phyloP scores from a whole-genome alignment of 2,329 filamentous ascomycete species.

The Sporothrix mexicana region DNA sequence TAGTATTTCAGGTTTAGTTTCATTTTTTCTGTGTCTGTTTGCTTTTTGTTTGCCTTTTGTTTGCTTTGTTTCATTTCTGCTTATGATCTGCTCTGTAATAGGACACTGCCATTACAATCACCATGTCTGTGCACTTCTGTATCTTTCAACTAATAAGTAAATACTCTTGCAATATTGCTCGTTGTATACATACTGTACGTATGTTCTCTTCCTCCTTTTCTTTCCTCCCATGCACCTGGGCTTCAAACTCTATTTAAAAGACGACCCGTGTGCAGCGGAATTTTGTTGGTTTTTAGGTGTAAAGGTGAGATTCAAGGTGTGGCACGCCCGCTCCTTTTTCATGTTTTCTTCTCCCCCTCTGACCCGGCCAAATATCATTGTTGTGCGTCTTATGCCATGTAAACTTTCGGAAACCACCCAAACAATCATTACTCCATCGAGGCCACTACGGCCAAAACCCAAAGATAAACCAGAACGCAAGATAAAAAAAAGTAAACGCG shows the following conservation, averaged over 20 bases:
- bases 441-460: background rate
- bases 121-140: too few relatives aligned
- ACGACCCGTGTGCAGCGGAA: constrained; percentile 1
- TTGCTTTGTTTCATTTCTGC: background rate
- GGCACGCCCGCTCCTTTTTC: background rate
- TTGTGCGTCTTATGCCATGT: background rate
- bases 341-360: background rate
- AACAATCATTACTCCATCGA: background rate
- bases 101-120: background rate
- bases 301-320: constrained; percentile 20
- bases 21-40: too few relatives aligned
- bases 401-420: too few relatives aligned
- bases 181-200: background rate
- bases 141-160: background rate
- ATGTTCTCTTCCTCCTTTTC: background rate
- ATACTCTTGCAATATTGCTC: constrained; percentile 1
- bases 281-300: constrained; percentile 9
- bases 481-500: background rate
- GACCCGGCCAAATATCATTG: too few relatives aligned
- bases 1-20: background rate
- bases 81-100: background rate
- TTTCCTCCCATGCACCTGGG: background rate
- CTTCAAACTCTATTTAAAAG: background rate
- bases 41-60: too few relatives aligned
- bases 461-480: background rate